phyloP scores from a whole-genome alignment of 805 yeast genomes.

The Saccharomycopsis sp. region DNA sequence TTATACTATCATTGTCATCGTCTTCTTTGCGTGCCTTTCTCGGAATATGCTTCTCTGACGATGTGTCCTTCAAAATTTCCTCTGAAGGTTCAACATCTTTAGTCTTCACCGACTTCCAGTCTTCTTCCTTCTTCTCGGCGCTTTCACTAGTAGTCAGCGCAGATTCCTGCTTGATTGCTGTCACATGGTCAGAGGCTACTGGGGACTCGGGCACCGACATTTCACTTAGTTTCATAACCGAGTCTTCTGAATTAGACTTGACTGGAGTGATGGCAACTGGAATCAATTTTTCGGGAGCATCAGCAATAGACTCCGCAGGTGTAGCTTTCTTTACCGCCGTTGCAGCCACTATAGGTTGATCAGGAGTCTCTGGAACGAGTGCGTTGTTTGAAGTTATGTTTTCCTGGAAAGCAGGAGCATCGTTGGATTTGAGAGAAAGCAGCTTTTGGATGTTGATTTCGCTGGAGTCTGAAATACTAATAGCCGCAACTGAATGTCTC shows the following conservation, averaged over 20 bases:
- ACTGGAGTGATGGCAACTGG: background rate
- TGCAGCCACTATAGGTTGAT: background rate
- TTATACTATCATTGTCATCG: background rate
- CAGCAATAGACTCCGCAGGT: background rate
- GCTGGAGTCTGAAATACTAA: background rate
- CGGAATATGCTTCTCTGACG: too few relatives aligned
- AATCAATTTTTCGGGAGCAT: background rate
- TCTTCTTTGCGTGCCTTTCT: background rate
- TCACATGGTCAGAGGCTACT: too few relatives aligned
- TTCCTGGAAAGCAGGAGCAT: background rate
- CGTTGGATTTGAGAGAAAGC: background rate
- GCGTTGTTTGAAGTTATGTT: background rate
- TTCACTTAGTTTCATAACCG: background rate
- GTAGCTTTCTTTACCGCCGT: background rate
- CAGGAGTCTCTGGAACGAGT: background rate
- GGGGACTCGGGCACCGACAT: too few relatives aligned
- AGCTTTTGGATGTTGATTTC: background rate
- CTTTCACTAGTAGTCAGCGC: too few relatives aligned
- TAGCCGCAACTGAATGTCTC: background rate
- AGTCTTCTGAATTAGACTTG: background rate
- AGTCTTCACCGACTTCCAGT: background rate
- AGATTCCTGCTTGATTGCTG: too few relatives aligned
- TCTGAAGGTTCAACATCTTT: background rate
- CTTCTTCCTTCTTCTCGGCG: background rate
- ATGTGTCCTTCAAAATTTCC: too few relatives aligned